A percentile compares a stretch with the other conserved stretches of the same genome.
phyloP scores from a whole-genome alignment of 768 basidiomycete species.

The Leucocoprinus leucothites region DNA sequence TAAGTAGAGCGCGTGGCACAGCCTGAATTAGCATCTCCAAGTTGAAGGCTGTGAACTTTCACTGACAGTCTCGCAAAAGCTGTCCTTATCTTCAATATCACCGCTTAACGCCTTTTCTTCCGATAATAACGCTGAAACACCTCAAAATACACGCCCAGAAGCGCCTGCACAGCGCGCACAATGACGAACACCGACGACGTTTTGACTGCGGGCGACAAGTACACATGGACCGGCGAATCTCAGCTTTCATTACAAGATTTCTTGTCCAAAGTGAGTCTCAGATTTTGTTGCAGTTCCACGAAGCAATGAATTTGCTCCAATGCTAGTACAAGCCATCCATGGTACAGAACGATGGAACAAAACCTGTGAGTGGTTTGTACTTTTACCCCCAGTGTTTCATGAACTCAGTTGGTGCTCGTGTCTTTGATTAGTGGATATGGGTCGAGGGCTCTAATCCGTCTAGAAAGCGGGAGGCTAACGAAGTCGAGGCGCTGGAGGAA shows the following conservation, averaged over 20 bases:
- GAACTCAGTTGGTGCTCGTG: background rate
- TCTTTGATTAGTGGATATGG: constrained; percentile 62
- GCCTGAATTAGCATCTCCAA: background rate
- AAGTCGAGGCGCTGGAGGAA: constrained; percentile 39
- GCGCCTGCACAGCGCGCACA: background rate
- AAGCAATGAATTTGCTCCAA: background rate
- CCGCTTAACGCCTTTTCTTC: background rate
- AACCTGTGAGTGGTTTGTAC: constrained; percentile 48
- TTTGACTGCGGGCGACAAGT: constrained; percentile 29
- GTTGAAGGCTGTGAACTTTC: background rate
- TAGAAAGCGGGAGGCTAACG: constrained; percentile 18
- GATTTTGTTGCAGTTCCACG: background rate
- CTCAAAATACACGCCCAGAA: background rate
- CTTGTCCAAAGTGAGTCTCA: constrained; percentile 40
- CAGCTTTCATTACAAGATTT: constrained; percentile 47
- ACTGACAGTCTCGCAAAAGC: background rate
- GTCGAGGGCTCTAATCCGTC: constrained; percentile 29
- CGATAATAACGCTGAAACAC: background rate
- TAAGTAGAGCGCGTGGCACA: background rate
- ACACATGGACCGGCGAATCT: constrained; percentile 47
- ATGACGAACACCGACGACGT: constrained; percentile 8
- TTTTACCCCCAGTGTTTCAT: background rate
- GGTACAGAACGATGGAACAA: constrained; percentile 74
- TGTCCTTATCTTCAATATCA: background rate
- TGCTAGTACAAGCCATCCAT: constrained; percentile 69